Conservation (phyloP, 2,329 filamentous ascomycete species). For the Sclerotinia nivalis region DNA sequence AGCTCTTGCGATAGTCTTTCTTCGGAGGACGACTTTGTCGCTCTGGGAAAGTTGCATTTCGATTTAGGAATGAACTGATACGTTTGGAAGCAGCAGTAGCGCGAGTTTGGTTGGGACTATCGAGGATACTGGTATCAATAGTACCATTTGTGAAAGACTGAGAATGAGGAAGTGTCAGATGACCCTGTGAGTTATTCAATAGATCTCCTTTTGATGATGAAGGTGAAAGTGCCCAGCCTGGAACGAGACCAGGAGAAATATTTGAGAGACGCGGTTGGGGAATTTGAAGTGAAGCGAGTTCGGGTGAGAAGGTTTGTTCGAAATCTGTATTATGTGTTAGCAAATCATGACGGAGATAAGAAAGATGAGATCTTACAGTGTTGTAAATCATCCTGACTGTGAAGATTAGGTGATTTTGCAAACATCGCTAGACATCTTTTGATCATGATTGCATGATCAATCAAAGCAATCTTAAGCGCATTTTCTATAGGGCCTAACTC, state of each 20-base stretch:
- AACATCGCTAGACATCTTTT: constrained; percentile 77
- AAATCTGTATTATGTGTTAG: constrained; percentile 51
- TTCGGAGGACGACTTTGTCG: constrained; percentile 5
- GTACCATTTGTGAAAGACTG: constrained; percentile 34
- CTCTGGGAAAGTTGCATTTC: not conserved
- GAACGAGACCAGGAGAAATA: constrained; percentile 44
- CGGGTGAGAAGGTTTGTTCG: constrained; percentile 62
- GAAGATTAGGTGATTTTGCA: constrained; percentile 58
- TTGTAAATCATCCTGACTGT: constrained; percentile 60
- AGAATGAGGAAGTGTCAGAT: constrained; percentile 25
- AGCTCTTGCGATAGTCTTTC: constrained; percentile 22
- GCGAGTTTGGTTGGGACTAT: constrained; percentile 27
- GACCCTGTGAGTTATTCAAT: constrained; percentile 28
- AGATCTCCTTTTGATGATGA: constrained; percentile 24
- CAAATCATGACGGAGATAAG: not conserved
- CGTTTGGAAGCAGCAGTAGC: constrained; percentile 22
- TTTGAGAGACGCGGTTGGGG: constrained; percentile 45
- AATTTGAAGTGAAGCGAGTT: constrained; percentile 63
- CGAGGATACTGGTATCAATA: constrained; percentile 34
- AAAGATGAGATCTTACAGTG: constrained; percentile 53
- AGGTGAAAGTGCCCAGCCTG: constrained; percentile 40
- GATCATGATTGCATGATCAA: constrained; percentile 87
- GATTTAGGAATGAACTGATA: constrained; percentile 21
- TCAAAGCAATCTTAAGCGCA: constrained; percentile 78
- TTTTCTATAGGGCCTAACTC: constrained; percentile 65